phyloP scores from a whole-genome alignment of 106 monocot species.

The Dendrobium huoshanense region DNA sequence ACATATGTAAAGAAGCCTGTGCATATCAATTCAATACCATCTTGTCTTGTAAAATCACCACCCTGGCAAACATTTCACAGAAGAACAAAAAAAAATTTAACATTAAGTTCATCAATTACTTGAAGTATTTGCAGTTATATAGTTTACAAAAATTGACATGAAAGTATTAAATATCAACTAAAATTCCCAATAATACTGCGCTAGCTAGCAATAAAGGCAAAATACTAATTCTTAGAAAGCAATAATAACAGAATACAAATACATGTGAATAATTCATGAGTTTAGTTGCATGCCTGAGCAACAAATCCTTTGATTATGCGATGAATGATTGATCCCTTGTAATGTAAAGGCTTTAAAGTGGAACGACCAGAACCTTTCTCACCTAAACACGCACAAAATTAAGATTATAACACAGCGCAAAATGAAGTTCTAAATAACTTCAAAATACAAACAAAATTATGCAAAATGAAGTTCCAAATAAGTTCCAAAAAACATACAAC shows the following conservation, averaged over 20 bases:
- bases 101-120: not conserved
- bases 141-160: not conserved
- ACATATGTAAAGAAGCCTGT: slow-evolving; percentile 36
- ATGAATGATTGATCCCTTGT: slow-evolving; percentile 42
- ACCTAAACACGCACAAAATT: slow-evolving; percentile 16
- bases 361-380: slow-evolving; percentile 37
- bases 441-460: not conserved
- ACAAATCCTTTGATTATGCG: slow-evolving; percentile 46
- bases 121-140: not conserved
- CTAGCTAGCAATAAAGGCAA: not conserved
- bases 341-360: slow-evolving; percentile 29
- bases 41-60: slow-evolving; percentile 43
- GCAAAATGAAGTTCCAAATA: not conserved
- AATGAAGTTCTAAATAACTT: not conserved
- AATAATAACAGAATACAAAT: not conserved
- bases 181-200: not conserved
- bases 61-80: slow-evolving; percentile 27
- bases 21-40: slow-evolving; percentile 44
- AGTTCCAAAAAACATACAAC: not conserved
- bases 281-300: slow-evolving; percentile 29
- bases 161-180: not conserved
- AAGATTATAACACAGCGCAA: not conserved
- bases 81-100: not conserved
- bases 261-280: not conserved
- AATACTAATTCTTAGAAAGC: not conserved